phyloP scores from a whole-genome alignment of 2,329 filamentous ascomycete genomes.

The Neopestalotiopsis sp. region DNA sequence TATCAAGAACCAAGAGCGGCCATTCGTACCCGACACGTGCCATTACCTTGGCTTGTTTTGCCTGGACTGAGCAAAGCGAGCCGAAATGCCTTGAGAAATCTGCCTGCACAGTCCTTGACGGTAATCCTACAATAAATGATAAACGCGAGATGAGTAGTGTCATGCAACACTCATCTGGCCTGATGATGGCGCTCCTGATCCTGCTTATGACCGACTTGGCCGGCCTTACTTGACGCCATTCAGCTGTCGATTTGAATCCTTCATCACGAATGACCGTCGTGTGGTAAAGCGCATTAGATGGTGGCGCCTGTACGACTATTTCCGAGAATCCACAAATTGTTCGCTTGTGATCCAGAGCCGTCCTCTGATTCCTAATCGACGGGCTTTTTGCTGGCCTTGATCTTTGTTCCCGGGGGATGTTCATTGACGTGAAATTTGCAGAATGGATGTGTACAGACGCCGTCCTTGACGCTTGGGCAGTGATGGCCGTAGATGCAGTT shows the following conservation, averaged over 20 bases:
- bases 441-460: conserved; percentile 56
- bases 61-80: background rate
- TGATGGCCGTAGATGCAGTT: conserved; percentile 70
- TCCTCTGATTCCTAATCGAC: background rate
- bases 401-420: conserved; percentile 63
- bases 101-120: background rate
- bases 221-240: no score
- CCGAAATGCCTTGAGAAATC: background rate
- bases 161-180: background rate
- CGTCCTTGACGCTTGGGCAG: conserved; percentile 58
- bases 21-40: background rate
- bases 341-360: no score
- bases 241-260: no score
- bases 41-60: background rate
- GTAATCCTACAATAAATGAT: no score
- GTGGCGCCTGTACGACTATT: no score
- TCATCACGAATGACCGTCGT: no score
- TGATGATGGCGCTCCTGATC: background rate
- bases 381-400: conserved; percentile 33
- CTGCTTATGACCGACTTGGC: no score
- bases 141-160: no score
- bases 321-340: no score
- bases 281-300: no score
- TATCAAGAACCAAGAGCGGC: background rate
- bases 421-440: conserved; percentile 60